These are phyloP conservation scores for Aureobasidium subglaciale DNA, from an alignment of 2,329 filamentous ascomycete species.

Conservation along the genomic window DNA sequence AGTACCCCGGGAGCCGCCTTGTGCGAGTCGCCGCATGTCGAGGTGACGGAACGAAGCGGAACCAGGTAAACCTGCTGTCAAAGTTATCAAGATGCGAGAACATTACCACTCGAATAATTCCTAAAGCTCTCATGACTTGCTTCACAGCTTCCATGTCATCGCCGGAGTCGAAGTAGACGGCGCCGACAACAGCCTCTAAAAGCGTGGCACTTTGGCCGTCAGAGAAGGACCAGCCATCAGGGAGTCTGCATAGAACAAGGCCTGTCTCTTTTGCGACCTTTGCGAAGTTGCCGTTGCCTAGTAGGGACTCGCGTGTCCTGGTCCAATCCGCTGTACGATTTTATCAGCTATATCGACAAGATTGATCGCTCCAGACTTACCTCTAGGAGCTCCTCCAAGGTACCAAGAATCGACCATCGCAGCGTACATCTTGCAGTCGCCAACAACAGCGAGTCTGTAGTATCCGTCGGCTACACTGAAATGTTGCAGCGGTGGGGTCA, in stretches of 20 bases:
- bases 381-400: neutral
- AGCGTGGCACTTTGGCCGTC: neutral
- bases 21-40: too few species aligned
- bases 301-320: neutral
- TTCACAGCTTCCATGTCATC: neutral
- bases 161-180: neutral
- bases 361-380: neutral
- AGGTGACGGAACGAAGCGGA: too few species aligned
- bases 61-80: neutral
- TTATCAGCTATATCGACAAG: neutral
- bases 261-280: neutral
- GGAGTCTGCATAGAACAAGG: neutral
- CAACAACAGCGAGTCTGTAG: conserved; percentile 1
- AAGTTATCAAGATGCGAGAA: neutral
- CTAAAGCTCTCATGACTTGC: neutral
- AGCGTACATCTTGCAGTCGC: neutral
- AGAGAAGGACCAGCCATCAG: too few species aligned
- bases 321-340: neutral
- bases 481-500: too few species aligned
- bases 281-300: neutral
- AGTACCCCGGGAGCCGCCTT: too few species aligned
- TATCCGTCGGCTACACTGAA: conserved; percentile 5
- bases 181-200: neutral
- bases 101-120: neutral
- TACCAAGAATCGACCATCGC: neutral